Conservation (phyloP, 2,329 filamentous ascomycete species). For the Aspergillus caelatus region DNA sequence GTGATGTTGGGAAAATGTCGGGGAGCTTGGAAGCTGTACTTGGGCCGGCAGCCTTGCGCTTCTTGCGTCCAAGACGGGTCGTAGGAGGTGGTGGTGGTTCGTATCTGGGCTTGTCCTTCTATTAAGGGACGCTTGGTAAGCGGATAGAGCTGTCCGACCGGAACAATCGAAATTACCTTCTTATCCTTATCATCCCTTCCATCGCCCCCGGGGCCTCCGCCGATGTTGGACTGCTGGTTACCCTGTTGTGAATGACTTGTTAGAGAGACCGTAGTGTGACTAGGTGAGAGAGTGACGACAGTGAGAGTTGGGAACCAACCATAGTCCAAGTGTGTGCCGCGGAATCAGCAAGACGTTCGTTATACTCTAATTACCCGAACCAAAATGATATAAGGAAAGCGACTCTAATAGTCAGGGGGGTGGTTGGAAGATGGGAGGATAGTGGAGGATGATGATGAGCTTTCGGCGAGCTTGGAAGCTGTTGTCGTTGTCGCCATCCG, state of each 20-base stretch:
- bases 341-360: background rate
- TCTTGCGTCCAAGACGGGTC: conserved; percentile 95
- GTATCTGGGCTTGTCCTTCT: conserved; percentile 99
- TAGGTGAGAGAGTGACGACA: conserved; percentile 14
- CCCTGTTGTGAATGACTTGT: conserved; percentile 38
- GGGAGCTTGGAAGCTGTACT: conserved; percentile 96
- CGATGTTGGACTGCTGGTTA: conserved; percentile 77
- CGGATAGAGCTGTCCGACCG: conserved; percentile 8
- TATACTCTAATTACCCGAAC: background rate
- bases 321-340: conserved; percentile 30
- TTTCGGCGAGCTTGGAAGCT: conserved; percentile 19
- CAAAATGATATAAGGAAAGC: background rate
- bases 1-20: conserved; percentile 88
- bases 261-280: conserved; percentile 19
- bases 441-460: conserved; percentile 17
- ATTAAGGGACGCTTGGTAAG: conserved; percentile 22
- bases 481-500: conserved; percentile 24
- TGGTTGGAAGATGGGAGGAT: conserved; percentile 16
- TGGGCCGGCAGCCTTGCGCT: conserved; percentile 91
- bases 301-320: conserved; percentile 29
- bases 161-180: conserved; percentile 63
- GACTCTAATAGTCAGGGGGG: background rate
- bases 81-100: conserved; percentile 96
- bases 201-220: conserved; percentile 70
- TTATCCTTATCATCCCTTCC: conserved; percentile 88